These are phyloP conservation scores for Cyamopsis tetragonoloba DNA, from an alignment of 306 rosid genomes.

Conservation along the genomic window DNA sequence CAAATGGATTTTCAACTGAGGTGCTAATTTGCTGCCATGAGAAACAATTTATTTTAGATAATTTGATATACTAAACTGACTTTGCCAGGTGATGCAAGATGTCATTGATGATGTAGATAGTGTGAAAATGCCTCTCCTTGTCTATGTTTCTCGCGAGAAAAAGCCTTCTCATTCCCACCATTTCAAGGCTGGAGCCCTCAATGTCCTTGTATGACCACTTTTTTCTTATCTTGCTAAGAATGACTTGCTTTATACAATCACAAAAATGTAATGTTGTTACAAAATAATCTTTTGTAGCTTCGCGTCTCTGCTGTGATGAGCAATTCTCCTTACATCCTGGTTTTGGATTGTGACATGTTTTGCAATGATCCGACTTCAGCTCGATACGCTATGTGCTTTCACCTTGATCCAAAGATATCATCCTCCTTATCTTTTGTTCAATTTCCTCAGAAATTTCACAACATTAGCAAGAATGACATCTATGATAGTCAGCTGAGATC, in stretches of 20 bases:
- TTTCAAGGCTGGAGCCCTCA: slow-evolving; percentile 81
- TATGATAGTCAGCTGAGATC: slow-evolving; percentile 57
- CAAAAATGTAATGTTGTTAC: slow-evolving; percentile 9
- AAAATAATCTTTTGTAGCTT: slow-evolving; percentile 40
- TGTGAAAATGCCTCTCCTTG: slow-evolving; percentile 48
- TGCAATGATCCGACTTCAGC: slow-evolving; percentile 68
- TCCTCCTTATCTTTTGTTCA: slow-evolving; percentile 61
- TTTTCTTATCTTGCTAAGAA: not conserved
- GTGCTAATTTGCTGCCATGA: not conserved
- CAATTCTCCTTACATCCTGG: slow-evolving; percentile 60
- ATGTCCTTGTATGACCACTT: slow-evolving; percentile 47
- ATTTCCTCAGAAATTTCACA: slow-evolving; percentile 59
- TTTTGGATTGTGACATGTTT: slow-evolving; percentile 76
- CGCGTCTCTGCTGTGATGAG: slow-evolving; percentile 66
- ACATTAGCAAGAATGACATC: slow-evolving; percentile 52
- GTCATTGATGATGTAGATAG: slow-evolving; percentile 10
- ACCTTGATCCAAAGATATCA: slow-evolving; percentile 60
- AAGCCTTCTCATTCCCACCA: slow-evolving; percentile 42
- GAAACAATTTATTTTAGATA: not conserved
- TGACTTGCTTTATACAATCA: not conserved
- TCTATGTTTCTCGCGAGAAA: slow-evolving; percentile 63
- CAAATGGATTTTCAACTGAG: not conserved
- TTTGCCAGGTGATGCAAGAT: slow-evolving; percentile 40
- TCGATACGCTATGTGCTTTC: slow-evolving; percentile 67
- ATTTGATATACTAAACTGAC: not conserved